Evolutionary conservation across 345 rosid species (phyloP).

Genomic region (Sonneratia alba): DNA sequence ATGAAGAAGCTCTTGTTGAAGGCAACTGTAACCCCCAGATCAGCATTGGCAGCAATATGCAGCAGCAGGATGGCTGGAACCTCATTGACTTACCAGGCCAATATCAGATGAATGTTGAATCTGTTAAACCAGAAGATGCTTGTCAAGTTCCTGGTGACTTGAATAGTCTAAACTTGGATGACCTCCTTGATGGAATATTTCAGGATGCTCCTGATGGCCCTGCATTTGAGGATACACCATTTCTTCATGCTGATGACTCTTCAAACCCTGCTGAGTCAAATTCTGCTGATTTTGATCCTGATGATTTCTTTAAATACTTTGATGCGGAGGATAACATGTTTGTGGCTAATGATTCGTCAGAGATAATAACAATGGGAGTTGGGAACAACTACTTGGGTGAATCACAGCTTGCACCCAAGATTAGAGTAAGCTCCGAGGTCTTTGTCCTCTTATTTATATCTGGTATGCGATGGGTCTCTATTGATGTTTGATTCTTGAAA

Average conservation of each 20-base stretch:
- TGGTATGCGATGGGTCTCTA: neutral
- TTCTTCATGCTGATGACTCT: slow-evolving; percentile 56
- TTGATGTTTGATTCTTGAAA: neutral
- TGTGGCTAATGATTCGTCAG: slow-evolving; percentile 3
- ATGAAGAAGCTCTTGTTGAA: slow-evolving; percentile 20
- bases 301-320: slow-evolving; percentile 50
- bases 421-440: neutral
- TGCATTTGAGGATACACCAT: slow-evolving; percentile 12
- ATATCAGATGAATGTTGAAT: slow-evolving; percentile 17
- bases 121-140: slow-evolving; percentile 26
- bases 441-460: neutral
- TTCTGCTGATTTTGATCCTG: slow-evolving; percentile 33
- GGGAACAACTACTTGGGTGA: neutral
- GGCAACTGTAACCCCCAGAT: slow-evolving; percentile 35
- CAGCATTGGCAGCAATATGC: slow-evolving; percentile 17
- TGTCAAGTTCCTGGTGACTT: slow-evolving; percentile 23
- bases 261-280: slow-evolving; percentile 28
- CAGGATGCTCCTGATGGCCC: slow-evolving; percentile 28
- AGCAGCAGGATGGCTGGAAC: neutral
- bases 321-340: slow-evolving; percentile 39
- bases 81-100: slow-evolving; percentile 21
- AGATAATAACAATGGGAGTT: neutral
- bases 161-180: slow-evolving; percentile 21
- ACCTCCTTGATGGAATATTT: slow-evolving; percentile 33
- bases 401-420: neutral